A percentile compares a stretch with the other conserved stretches of the same genome.
Evolutionary conservation across 1,139 yeast genomes (phyloP).

Genomic region (Torulaspora pretoriensis): DNA sequence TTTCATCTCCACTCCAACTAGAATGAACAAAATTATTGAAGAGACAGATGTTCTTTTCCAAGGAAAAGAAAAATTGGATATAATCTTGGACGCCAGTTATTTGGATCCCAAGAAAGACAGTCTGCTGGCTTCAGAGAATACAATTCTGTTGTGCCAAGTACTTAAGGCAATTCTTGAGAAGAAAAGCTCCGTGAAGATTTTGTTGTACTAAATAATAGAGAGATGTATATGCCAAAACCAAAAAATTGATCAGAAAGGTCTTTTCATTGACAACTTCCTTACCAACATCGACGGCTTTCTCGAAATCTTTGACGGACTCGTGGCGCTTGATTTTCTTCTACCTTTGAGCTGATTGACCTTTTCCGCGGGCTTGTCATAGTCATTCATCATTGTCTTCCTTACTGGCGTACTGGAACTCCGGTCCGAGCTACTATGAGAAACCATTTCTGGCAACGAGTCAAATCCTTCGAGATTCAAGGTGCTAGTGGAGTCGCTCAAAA

Average conservation of each 20-base stretch:
- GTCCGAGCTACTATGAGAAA: conserved; percentile 14
- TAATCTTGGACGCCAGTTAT: conserved; percentile 57
- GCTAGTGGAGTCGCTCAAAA: conserved; percentile 15
- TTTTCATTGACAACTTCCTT: conserved; percentile 26
- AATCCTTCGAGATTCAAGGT: conserved; percentile 9
- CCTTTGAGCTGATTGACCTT: conserved; percentile 36
- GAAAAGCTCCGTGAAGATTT: conserved; percentile 36
- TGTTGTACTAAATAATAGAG: conserved; percentile 23
- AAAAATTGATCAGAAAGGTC: conserved; percentile 10
- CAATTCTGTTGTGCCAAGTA: conserved; percentile 26
- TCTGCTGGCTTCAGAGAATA: conserved; percentile 30
- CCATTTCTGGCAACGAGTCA: conserved; percentile 16
- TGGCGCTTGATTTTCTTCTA: conserved; percentile 32
- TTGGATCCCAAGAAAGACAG: conserved; percentile 49
- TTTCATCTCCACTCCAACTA: conserved; percentile 58
- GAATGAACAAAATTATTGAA: conserved; percentile 49
- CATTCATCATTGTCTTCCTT: conserved; percentile 35
- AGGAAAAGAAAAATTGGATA: conserved; percentile 50
- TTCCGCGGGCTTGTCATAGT: conserved; percentile 39
- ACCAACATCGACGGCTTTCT: conserved; percentile 36
- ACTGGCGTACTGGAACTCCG: conserved; percentile 5
- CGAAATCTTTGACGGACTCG: conserved; percentile 31
- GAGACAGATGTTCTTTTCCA: conserved; percentile 42
- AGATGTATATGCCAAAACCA: not conserved
- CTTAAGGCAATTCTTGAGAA: conserved; percentile 29